These are phyloP conservation scores for Strobilomyces dryophilus DNA, from an alignment of 768 basidiomycete species.

Conservation along the genomic window DNA sequence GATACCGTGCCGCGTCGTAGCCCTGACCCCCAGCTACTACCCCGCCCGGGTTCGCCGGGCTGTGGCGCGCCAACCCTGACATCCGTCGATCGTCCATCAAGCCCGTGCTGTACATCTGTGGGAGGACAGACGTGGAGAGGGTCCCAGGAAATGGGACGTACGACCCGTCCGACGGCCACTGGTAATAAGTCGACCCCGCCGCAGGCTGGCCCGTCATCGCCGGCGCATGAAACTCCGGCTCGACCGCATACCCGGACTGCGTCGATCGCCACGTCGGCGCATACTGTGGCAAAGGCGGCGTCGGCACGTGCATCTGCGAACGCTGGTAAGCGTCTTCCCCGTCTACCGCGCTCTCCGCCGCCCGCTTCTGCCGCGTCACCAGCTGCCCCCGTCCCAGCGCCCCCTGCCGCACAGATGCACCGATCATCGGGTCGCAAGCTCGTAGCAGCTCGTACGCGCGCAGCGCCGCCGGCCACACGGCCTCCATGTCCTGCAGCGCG, in stretches of 20 bases:
- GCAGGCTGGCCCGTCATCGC: too few relatives aligned
- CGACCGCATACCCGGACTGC: conserved; percentile 9
- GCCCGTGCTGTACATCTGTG: conserved; percentile 73
- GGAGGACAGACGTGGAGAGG: conserved; percentile 68
- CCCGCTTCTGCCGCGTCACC: conserved; percentile 47
- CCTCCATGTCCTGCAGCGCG: conserved; percentile 58
- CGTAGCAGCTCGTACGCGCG: conserved; percentile 70
- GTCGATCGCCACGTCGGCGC: conserved; percentile 30
- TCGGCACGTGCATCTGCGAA: conserved; percentile 13
- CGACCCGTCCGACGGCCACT: conserved; percentile 40
- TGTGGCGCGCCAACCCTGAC: neutral
- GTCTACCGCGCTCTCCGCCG: conserved; percentile 49
- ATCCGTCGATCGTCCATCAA: conserved; percentile 49
- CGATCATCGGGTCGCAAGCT: conserved; percentile 45
- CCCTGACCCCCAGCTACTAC: conserved; percentile 5
- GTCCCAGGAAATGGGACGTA: conserved; percentile 40
- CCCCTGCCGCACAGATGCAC: too few relatives aligned
- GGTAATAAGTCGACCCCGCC: conserved; percentile 31
- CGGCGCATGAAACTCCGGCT: neutral
- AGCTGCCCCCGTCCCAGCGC: conserved; percentile 3
- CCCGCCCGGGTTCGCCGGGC: conserved; percentile 12
- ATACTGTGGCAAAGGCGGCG: conserved; percentile 18
- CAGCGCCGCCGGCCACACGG: conserved; percentile 72
- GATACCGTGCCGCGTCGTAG: conserved; percentile 37
- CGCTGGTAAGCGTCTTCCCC: conserved; percentile 31